These are phyloP conservation scores for Ophiostoma sp. DNA, from an alignment of 2,329 filamentous ascomycete genomes.

Conservation along the genomic window DNA sequence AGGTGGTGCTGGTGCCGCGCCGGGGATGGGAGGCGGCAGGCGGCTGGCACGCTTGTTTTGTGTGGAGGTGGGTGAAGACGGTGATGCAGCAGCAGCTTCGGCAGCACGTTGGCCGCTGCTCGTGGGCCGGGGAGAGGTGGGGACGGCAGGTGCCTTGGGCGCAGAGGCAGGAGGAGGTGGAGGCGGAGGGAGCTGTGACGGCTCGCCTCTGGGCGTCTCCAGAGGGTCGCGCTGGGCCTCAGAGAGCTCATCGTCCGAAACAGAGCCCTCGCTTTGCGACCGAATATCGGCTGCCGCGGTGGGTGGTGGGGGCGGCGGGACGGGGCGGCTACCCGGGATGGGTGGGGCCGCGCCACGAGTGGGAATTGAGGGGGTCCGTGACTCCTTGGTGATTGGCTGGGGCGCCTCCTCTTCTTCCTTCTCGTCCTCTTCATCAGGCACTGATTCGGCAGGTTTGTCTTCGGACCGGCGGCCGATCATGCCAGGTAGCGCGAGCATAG, in stretches of 20 bases:
- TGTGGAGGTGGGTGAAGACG: constrained; percentile 38
- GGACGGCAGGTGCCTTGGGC: constrained; percentile 40
- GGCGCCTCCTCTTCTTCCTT: constrained; percentile 38
- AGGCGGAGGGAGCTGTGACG: constrained; percentile 43
- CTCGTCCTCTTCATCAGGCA: constrained; percentile 35
- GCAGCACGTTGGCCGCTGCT: constrained; percentile 41
- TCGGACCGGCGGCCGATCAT: constrained; percentile 60
- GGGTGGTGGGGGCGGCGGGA: constrained; percentile 57
- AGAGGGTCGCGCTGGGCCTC: constrained; percentile 45
- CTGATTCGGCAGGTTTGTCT: constrained; percentile 37
- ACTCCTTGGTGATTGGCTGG: constrained; percentile 36
- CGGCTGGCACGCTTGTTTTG: constrained; percentile 58
- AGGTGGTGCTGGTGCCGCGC: constrained; percentile 47
- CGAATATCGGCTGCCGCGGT: constrained; percentile 50
- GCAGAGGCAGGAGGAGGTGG: constrained; percentile 51
- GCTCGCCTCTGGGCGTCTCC: constrained; percentile 43
- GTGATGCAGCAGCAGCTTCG: constrained; percentile 40
- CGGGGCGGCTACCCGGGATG: constrained; percentile 53
- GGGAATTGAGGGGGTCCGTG: constrained; percentile 35
- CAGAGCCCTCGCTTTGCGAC: constrained; percentile 75
- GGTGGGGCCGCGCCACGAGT: constrained; percentile 42
- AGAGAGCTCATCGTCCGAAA: constrained; percentile 85
- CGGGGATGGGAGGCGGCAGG: constrained; percentile 62
- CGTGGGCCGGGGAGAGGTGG: constrained; percentile 41
- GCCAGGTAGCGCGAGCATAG: constrained; percentile 68